Evolutionary conservation across 2,329 filamentous ascomycete species (phyloP), one percentile per base, ranked within the genome.

Genomic region (Sporothrix dimorphospora): DNA sequence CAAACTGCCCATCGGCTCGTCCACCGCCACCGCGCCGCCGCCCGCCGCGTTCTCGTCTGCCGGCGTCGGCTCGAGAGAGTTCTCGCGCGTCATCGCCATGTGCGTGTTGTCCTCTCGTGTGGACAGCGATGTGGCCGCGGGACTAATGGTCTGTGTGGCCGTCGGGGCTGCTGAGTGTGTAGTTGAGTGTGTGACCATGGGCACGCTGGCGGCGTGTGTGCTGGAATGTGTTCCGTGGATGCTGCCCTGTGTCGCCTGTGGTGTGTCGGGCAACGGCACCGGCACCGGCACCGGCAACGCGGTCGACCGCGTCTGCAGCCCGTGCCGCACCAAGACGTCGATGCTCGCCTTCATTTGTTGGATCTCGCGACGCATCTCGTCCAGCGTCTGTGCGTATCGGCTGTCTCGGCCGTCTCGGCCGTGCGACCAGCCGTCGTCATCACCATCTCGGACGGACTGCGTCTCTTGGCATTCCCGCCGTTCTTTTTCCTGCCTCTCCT

Each of bases 1-100:
- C 14, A 87, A 77, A 77, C 83, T 86, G 69, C 84, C 82, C 85
- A 87, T 87, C 0, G 85, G 85, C 16, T 84, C 84, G 19, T 83
- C 81, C 1, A 86, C 83, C 45, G 84, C 78, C 34, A 75, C 75
- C 0, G 72, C 47, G 6, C 70, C 61, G 16, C 40, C 27, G 16
- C 73, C 51, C 74, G 72, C 49, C 71, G 76, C 69, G 79, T 55
- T 16, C 21, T 55, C 24, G 53, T 55, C 53, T 7, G 53, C 24
- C 4, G 53, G 53, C 12, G 27, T 78, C 3, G 80, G 80, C 55
- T 84, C 83, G 59, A 81, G 81, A 0, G 83, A 85, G 27, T 82
- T 81, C 59, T 85, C 84, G 71, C 83, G 76, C 4, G 83, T 84
- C 76, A 85, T 82, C 65, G 82, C 82, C 75, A 85, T 82, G 66